Base-by-base conservation (phyloP, 2,329 filamentous ascomycete genomes). In the Claviceps paspali region DNA sequence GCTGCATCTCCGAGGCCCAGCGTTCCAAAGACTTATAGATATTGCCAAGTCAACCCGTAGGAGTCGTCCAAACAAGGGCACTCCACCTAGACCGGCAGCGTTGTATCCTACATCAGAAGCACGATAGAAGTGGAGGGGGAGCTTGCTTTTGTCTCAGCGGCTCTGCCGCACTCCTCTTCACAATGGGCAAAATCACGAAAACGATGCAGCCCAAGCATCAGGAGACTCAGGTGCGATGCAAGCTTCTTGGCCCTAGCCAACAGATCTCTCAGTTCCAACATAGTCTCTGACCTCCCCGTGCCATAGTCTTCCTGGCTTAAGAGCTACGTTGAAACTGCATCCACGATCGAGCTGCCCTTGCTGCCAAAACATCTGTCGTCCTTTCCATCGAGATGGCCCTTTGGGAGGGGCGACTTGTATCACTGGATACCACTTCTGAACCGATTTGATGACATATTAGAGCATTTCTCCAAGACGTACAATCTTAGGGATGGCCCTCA, bases 371-470 rank as follows among this genome's bases (percentile, higher is more conserved):
- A 81, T 47, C 79, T 98, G 46, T 68, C 70, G 49, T 73, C 71
- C 39, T 96, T 96, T 55, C 86, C 88, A 41, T 78, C 79, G 45
- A 70, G 79, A 70, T 98, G 91, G 91, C 86, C 87, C 2, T 93
- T 96, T 52, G 88, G 88, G 28, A 76, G 88, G 56, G 92, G 91
- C 42, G 91, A 98, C 56, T 67, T 96, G 22, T 96, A 96, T 56
- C 88, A 98, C 66, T 98, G 92, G 92, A 95, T 98, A 47, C 79
- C 83, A 21, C 71, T 94, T 18, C 64, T 98, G 42, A 93, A 98
- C 58, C 79, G 86, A 40, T 96, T 98, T 59, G 91, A 98, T 59
- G 75, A 73, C 51, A 77, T 96, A 45, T 65, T 98, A 29, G 84
- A 93, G 49, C 67, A 75, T 28, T 86, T 93, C 55, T 85, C 79